A percentile compares a stretch with the other conserved stretches of the same genome.
phyloP scores from a whole-genome alignment of 1,139 yeast species.

The Pneumocystis jirovecii region DNA sequence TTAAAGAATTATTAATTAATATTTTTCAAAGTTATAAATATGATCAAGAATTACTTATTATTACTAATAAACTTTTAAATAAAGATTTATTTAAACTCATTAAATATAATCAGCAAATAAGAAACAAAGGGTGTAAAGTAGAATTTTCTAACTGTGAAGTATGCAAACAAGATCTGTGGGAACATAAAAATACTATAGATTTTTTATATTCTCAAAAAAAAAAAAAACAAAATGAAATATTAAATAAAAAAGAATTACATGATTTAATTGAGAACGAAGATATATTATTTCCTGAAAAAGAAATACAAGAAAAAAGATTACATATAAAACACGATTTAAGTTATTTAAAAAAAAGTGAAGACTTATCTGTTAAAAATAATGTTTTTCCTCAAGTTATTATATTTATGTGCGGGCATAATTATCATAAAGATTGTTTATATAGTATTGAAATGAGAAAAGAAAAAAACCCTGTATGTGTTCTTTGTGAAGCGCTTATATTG shows the following conservation, averaged over 20 bases:
- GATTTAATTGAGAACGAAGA: neutral
- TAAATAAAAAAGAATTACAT: neutral
- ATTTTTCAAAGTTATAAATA: constrained; percentile 50
- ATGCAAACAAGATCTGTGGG: neutral
- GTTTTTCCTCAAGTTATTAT: neutral
- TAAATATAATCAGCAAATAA: neutral
- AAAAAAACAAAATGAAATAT: neutral
- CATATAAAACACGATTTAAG: neutral
- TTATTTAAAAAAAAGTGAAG: neutral
- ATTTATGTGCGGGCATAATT: neutral
- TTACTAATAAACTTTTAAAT: constrained; percentile 41
- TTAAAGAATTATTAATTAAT: constrained; percentile 47
- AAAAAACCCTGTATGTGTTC: neutral
- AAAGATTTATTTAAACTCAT: constrained; percentile 29
- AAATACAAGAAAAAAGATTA: neutral
- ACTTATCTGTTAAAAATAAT: neutral
- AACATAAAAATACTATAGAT: neutral
- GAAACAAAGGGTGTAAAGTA: neutral
- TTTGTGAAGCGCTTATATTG: neutral
- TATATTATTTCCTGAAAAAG: neutral
- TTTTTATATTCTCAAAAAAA: neutral
- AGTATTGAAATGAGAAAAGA: neutral
- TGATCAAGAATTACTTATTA: constrained; percentile 43
- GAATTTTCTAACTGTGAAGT: neutral
- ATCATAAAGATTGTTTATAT: neutral